Percentiles rank a stretch among this genome's conserved stretches.
phyloP scores from a whole-genome alignment of 352 stramenopile species.

The Phytophthora europaea region DNA sequence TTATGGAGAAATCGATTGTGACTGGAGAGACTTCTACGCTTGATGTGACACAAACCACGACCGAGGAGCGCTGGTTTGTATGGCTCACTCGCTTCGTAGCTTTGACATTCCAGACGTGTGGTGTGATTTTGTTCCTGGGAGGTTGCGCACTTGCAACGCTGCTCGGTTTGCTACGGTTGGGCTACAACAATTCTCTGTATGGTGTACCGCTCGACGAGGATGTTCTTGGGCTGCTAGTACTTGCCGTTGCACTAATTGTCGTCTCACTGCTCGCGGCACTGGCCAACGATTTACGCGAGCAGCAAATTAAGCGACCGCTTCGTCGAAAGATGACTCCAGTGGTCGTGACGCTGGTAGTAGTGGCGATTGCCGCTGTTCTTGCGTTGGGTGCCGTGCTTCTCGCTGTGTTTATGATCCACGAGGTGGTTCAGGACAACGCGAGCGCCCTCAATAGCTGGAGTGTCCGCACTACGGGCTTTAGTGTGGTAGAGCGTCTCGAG shows the following conservation, averaged over 20 bases:
- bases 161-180: slow-evolving; percentile 62
- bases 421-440: slow-evolving; percentile 61
- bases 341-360: slow-evolving; percentile 33
- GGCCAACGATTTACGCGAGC: slow-evolving; percentile 59
- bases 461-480: slow-evolving; percentile 76
- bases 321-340: slow-evolving; percentile 22
- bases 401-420: slow-evolving; percentile 70
- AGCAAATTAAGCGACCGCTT: slow-evolving; percentile 39
- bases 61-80: slow-evolving; percentile 82
- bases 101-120: slow-evolving; percentile 43
- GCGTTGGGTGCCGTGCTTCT: slow-evolving; percentile 51
- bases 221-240: slow-evolving; percentile 45
- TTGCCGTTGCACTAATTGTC: slow-evolving; percentile 42
- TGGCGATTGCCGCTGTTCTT: slow-evolving; percentile 52
- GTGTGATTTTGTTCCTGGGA: slow-evolving; percentile 51
- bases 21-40: slow-evolving; percentile 49
- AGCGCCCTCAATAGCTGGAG: slow-evolving; percentile 73
- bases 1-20: slow-evolving; percentile 7
- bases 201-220: slow-evolving; percentile 63
- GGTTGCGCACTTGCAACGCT: slow-evolving; percentile 61
- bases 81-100: slow-evolving; percentile 67
- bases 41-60: slow-evolving; percentile 60
- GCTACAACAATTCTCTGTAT: slow-evolving; percentile 60
- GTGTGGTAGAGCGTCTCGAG: slow-evolving; percentile 60
- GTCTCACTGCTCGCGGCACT: slow-evolving; percentile 63